Base-by-base conservation (phyloP, 2,329 filamentous ascomycete genomes). In the Microdochium trichocladiopsis region DNA sequence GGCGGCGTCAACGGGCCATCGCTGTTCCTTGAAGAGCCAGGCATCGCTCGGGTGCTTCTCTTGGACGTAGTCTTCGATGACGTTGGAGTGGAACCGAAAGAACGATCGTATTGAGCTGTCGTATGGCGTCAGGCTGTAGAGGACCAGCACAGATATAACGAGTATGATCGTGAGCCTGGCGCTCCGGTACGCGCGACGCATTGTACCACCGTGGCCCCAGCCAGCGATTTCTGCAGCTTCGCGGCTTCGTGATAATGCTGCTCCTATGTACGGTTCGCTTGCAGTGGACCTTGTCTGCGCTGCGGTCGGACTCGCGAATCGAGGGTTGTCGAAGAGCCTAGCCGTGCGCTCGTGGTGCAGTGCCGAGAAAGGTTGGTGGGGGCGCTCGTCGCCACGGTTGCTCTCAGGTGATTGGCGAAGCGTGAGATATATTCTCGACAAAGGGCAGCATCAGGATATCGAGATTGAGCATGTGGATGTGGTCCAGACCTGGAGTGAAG, bases 1-100 rank as follows among this genome's bases (percentile, higher is more conserved):
- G 50, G 65, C 63, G 33, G 75, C 63, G 52, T 78, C 69, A 52
- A 80, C 63, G 3, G 72, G 69, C 51, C 72, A 71, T n/a, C 55
- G 56, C n/a, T 68, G 67, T 50, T 65, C 57, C 57, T 63, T 56
- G 57, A 65, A 66, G 18, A 78, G 63, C 69, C 73, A 76, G 25
- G 69, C 68, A 52, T 77, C 74, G 59, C 62, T 62, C 4, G 65
- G 63, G 48, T 56, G 56, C 43, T 55, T 55, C 25, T 58, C 58
- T 49, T 66, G 65, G 51, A 62, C 60, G 47, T 63, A 64, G 53
- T 67, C 57, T 49, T 56, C 48, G 9, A 58, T 55, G n/a, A 62
- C 53, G 48, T 53, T 67, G 2, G 61, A 56, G 47, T 65, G 61
- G 37, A 66, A 67, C 47, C 65, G 56, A 25, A 66, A 57, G 52